Base-by-base conservation (phyloP, 2,329 filamentous ascomycete genomes). In the Emydomyces testavorans region DNA sequence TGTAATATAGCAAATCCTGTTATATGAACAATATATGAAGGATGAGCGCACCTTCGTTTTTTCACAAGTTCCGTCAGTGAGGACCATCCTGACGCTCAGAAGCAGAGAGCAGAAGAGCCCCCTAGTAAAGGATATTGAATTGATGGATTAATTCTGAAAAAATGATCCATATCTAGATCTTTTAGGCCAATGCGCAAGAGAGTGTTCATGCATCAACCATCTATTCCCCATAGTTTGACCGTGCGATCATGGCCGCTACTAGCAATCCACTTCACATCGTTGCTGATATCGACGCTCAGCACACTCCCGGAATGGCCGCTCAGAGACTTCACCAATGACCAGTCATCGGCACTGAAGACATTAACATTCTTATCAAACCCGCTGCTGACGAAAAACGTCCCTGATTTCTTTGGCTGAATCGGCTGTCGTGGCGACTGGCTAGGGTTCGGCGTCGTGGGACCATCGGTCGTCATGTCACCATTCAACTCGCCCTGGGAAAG, bases 291-390 rank as follows among this genome's bases (percentile, higher is more conserved):
- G 10, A 87, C 83, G 56, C 87, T 93, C 45, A 93, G 78, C 8
- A 98, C 89, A 34, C 93, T 92, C 1, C 87, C 89, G 1, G 88
- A 87, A 65, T 98, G 92, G 0, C 89, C 92, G 57, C 82, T 86
- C 50, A 98, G 70, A 13, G 82, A 86, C 67, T 94, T 93, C 52
- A 89, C 80, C 50, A 94, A 69, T 1, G 85, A 82, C 89, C 92
- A 98, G 67, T 98, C 90, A 63, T 98, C 92, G 1, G 88, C 88
- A 5, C 88, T 94, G 67, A 93, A 96, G 56, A 98, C 77, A 62
- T 95, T 94, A 66, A 98, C 83, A 57, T 88, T 90, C 64, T 85
- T 87, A 69, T 98, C 92, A 61, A 96, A 96, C 0, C 92, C 92
- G 56, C 82, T 80, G 2, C 82, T 88, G 2, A 95, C 82, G 56